Evolutionary conservation across 1,284 basidiomycete genomes (phyloP).

Genomic region (Pterulicium gracile): DNA sequence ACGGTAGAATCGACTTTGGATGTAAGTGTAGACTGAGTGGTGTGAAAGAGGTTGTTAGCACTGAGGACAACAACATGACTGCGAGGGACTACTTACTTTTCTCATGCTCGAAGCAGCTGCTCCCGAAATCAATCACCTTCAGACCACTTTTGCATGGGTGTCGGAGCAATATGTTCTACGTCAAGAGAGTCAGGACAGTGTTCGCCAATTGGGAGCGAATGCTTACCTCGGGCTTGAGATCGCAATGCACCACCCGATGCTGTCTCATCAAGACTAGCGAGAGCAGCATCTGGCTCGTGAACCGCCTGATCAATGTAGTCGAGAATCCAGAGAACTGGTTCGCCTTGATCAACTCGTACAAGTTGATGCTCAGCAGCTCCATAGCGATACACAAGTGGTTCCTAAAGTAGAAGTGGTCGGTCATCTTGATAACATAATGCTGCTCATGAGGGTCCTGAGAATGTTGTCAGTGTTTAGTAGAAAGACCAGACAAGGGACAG

Average conservation of each 20-base stretch:
- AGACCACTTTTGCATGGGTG: constrained; percentile 95
- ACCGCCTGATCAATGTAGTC: constrained; percentile 88
- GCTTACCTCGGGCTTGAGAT: constrained; percentile 92
- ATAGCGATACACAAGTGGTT: constrained; percentile 98
- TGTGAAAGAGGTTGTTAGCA: constrained; percentile 12
- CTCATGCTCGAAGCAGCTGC: constrained; percentile 97
- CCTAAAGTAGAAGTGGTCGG: constrained; percentile 97
- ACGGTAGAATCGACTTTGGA: constrained; percentile 94
- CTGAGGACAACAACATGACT: not conserved
- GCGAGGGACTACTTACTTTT: constrained; percentile 62
- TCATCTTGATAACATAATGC: constrained; percentile 97
- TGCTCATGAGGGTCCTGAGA: constrained; percentile 88
- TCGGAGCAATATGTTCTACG: constrained; percentile 85
- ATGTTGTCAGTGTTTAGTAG: constrained; percentile 6
- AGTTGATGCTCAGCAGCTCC: constrained; percentile 95
- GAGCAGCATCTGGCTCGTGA: constrained; percentile 91
- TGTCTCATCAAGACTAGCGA: constrained; percentile 91
- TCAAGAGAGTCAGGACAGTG: constrained; percentile 6
- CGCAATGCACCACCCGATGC: constrained; percentile 98
- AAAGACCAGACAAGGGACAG: constrained; percentile 1
- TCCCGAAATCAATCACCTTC: constrained; percentile 99
- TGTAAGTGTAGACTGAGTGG: constrained; percentile 90
- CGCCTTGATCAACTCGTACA: constrained; percentile 99
- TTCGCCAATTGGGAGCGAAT: constrained; percentile 2
- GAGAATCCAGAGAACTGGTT: constrained; percentile 98